Evolutionary conservation across 2,329 filamentous ascomycete genomes (phyloP).

Genomic region (Xylariaceae sp.): DNA sequence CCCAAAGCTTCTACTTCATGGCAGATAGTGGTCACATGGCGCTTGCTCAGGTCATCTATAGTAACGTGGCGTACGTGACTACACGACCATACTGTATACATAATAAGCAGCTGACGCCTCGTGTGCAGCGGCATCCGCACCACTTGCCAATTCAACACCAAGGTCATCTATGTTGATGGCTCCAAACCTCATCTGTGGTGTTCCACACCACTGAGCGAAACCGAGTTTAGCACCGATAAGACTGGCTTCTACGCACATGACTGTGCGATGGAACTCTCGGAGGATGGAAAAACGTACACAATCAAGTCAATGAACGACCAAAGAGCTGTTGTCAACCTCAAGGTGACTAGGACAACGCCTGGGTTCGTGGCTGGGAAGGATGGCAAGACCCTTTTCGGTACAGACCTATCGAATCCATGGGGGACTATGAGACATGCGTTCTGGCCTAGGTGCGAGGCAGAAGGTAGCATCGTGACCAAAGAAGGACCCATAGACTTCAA

Average conservation of each 20-base stretch:
- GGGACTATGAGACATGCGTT: conserved; percentile 88
- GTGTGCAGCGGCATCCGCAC: conserved; percentile 72
- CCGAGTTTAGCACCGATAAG: conserved; percentile 80
- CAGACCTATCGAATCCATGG: conserved; percentile 82
- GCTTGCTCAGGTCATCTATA: conserved; percentile 92
- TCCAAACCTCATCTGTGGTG: conserved; percentile 77
- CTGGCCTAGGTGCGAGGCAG: conserved; percentile 81
- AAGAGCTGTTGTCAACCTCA: conserved; percentile 79
- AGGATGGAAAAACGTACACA: conserved; percentile 75
- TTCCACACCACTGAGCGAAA: conserved; percentile 72
- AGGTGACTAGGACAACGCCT: conserved; percentile 68
- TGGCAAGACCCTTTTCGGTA: conserved; percentile 81
- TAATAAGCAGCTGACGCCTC: conserved; percentile 13
- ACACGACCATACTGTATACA: conserved; percentile 3
- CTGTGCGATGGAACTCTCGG: conserved; percentile 78
- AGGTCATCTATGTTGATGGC: conserved; percentile 76
- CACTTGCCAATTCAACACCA: conserved; percentile 90
- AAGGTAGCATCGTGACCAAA: conserved; percentile 80
- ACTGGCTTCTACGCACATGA: conserved; percentile 81
- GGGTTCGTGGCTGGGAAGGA: conserved; percentile 83
- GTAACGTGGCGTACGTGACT: conserved; percentile 78
- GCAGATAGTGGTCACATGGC: conserved; percentile 72
- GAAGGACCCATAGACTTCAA: conserved; percentile 78
- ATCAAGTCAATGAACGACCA: conserved; percentile 89
- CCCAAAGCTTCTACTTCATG: conserved; percentile 88